These are phyloP conservation scores for Scutellaria galericulata DNA, from an alignment of 257 asterid species.

Conservation along the genomic window DNA sequence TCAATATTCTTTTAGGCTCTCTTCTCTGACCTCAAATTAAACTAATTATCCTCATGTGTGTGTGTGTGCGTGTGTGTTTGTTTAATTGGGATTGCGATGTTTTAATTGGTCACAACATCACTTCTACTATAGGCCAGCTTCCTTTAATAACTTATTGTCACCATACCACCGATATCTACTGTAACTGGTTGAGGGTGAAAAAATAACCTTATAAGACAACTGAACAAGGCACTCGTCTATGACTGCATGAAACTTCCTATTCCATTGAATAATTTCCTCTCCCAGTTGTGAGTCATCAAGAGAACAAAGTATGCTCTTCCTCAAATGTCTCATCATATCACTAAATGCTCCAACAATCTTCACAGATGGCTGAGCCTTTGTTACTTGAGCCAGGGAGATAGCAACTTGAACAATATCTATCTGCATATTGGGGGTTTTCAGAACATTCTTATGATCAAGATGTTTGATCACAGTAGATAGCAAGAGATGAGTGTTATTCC, in stretches of 20 bases:
- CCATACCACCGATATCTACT: conserved; percentile 25
- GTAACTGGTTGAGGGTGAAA: conserved; percentile 27
- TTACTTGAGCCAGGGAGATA: conserved; percentile 55
- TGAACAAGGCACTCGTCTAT: conserved; percentile 75
- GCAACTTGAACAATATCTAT: conserved; percentile 74
- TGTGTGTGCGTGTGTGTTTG: not conserved
- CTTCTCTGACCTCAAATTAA: conserved; percentile 26
- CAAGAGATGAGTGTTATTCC: conserved; percentile 66
- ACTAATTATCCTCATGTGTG: conserved; percentile 6
- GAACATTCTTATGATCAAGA: conserved; percentile 78
- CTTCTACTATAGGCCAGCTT: conserved; percentile 28
- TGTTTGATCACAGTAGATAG: conserved; percentile 75
- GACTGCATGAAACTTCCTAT: conserved; percentile 56
- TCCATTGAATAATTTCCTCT: conserved; percentile 65
- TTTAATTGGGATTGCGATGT: conserved; percentile 11
- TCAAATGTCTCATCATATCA: conserved; percentile 80
- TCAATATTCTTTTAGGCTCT: conserved; percentile 35
- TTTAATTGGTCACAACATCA: conserved; percentile 28
- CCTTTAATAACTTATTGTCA: conserved; percentile 3
- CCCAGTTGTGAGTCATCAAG: conserved; percentile 64
- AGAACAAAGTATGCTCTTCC: conserved; percentile 69
- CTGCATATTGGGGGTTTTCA: conserved; percentile 65
- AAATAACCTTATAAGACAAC: conserved; percentile 64
- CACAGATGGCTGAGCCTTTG: conserved; percentile 66
- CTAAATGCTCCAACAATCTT: conserved; percentile 69